Base-by-base conservation (phyloP, 805 yeast species). In the Candida ascalaphidarum region DNA sequence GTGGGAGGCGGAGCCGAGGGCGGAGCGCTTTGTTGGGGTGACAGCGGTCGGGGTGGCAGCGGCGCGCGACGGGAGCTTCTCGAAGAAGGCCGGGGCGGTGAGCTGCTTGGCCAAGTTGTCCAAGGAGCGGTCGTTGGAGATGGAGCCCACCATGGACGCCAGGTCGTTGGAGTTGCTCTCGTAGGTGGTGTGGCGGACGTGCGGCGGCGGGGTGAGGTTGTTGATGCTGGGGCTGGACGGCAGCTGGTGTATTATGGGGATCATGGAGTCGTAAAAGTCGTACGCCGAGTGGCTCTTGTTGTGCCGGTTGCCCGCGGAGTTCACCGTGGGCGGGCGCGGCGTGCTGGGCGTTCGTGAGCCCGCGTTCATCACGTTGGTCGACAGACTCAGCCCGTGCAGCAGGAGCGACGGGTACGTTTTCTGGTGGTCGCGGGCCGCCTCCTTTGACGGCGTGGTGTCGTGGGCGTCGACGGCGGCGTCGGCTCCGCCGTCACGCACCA, bases 231-330 rank as follows among this genome's bases (percentile, higher is more conserved):
- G 18, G 6, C 8, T 7, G 8, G 18, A 17, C 18, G 18, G 18
- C 6, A 17, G 18, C n/a, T n/a, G n/a, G n/a, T n/a, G 58, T 27
- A 61, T 32, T 7, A 61, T 48, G 3, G 69, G 69, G 30, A 63
- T 61, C 33, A 62, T 47, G 6, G 59, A 32, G 27, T 63, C 65
- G 46, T 63, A 63, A 35, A 61, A 61, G 32, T 61, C 67, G 40
- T 59, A 62, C 15, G 61, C 41, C 8, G 52, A 43, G n/a, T 45
- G 40, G 11, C 48, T 34, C 14, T 38, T 40, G n/a, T 37, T 37
- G 29, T 31, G 45, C n/a, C n/a, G 21, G 13, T 16, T 8, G 17
- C 21, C 11, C 13, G 24, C 27, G 17, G 23, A 18, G 18, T 10
- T 5, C 19, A 14, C 13, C 17, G 27, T 17, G 15, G 23, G 13